These are phyloP conservation scores for Sphaerosporella brunnea DNA, from an alignment of 495 filamentous ascomycete genomes.

Conservation along the genomic window DNA sequence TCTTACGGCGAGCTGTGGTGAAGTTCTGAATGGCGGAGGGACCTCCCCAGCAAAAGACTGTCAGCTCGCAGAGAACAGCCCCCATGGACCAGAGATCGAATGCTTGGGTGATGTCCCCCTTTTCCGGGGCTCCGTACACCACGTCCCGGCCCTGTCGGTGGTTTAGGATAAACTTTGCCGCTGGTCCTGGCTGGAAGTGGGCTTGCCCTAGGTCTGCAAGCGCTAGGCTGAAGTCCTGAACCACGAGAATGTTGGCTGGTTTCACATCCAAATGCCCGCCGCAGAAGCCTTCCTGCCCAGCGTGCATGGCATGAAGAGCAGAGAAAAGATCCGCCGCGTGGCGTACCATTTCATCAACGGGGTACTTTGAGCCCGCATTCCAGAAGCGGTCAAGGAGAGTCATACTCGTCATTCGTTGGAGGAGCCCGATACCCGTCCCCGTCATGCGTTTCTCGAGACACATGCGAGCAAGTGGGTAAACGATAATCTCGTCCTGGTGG, in stretches of 20 bases:
- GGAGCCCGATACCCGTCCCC: too few relatives aligned
- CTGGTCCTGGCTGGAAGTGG: neutral
- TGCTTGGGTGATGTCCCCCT: neutral
- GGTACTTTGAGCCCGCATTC: too few relatives aligned
- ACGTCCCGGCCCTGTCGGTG: neutral
- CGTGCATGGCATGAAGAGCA: neutral
- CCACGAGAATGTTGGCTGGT: neutral
- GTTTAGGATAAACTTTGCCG: neutral
- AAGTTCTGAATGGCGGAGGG: neutral
- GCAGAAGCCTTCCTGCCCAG: neutral
- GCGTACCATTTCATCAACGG: too few relatives aligned
- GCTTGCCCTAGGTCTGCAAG: neutral
- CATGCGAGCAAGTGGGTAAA: too few relatives aligned
- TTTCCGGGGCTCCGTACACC: neutral
- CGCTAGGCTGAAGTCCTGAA: neutral
- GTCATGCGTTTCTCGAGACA: too few relatives aligned
- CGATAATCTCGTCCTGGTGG: too few relatives aligned
- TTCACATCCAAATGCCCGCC: neutral
- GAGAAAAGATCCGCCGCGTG: neutral
- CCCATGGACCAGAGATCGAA: neutral
- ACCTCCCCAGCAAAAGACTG: neutral
- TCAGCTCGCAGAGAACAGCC: neutral
- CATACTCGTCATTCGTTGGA: too few relatives aligned
- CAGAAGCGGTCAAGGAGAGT: too few relatives aligned
- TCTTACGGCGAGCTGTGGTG: neutral